Evolutionary conservation across 805 yeast genomes (phyloP).

Genomic region (Barnettozyma vustinii): DNA sequence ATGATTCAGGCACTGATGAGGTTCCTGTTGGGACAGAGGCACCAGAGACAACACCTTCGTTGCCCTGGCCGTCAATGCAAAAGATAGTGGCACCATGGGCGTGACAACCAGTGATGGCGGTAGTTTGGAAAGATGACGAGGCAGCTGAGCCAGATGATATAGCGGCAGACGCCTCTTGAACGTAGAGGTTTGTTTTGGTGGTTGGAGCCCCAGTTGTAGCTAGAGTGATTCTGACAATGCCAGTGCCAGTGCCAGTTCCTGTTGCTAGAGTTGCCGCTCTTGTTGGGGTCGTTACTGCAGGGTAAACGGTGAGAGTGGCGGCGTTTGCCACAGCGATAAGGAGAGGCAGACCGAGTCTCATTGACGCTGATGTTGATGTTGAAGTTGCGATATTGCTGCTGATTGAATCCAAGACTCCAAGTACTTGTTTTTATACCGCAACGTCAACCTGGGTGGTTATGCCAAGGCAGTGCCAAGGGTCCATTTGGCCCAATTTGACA

Average conservation of each 20-base stretch:
- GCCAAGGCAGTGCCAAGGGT: neutral
- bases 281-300: neutral
- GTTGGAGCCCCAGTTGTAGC: neutral
- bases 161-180: neutral
- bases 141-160: neutral
- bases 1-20: slow-evolving; percentile 5
- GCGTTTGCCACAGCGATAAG: neutral
- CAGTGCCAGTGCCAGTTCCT: neutral
- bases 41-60: slow-evolving; percentile 16
- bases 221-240: neutral
- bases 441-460: neutral
- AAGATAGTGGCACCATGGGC: slow-evolving; percentile 11
- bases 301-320: neutral
- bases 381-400: neutral
- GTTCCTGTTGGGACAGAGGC: slow-evolving; percentile 9
- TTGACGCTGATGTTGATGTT: neutral
- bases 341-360: neutral
- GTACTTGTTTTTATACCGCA: neutral
- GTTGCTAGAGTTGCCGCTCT: too few relatives aligned
- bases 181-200: slow-evolving; percentile 2
- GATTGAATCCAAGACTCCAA: too few relatives aligned
- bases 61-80: slow-evolving; percentile 15
- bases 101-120: slow-evolving; percentile 19
- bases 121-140: slow-evolving; percentile 9
- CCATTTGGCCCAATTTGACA: neutral